Conservation (phyloP, 331 rosid genomes). For the Quercus tomentella region DNA sequence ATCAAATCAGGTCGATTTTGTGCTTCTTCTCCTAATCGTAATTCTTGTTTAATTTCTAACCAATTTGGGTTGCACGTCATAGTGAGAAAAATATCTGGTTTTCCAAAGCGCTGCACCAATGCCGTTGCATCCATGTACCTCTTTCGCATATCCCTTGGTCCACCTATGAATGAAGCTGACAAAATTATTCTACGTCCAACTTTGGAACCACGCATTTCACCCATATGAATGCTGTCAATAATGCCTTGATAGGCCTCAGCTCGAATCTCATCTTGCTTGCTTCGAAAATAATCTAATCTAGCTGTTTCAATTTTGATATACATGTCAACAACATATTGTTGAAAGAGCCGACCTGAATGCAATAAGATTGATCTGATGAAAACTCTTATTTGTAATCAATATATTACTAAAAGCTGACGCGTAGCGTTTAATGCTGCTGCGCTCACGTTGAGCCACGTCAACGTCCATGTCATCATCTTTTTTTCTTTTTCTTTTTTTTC, state of each 20-base stretch:
- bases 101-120: neutral
- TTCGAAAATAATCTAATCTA: neutral
- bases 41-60: neutral
- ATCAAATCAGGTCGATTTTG: neutral
- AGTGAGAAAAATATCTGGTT: neutral
- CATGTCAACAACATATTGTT: constrained; percentile 6
- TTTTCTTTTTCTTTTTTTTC: no score
- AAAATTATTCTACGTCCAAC: neutral
- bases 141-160: no score
- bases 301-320: constrained; percentile 1
- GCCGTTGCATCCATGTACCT: neutral
- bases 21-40: neutral
- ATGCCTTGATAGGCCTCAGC: neutral
- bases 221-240: neutral
- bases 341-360: neutral
- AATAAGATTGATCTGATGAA: neutral
- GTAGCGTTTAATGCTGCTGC: no score
- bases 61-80: neutral
- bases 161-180: neutral
- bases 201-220: neutral
- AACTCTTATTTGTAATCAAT: neutral
- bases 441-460: no score
- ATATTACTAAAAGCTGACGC: no score
- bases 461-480: no score
- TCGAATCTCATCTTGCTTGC: neutral